Conservation (phyloP, 768 basidiomycete genomes). For the Lyophyllum semitale region DNA sequence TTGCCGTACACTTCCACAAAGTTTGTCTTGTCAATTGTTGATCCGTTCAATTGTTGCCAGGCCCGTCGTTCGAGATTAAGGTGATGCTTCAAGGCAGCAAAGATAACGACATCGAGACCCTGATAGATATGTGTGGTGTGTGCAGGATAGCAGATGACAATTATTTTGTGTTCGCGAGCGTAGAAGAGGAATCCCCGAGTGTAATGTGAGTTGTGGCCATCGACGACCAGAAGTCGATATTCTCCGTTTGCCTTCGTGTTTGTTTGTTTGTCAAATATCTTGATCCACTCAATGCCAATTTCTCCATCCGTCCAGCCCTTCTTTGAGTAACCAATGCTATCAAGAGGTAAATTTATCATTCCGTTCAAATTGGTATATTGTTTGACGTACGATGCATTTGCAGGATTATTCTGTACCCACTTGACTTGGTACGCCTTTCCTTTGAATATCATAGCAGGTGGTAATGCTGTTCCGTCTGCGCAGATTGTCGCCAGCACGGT, state of each 20-base stretch:
- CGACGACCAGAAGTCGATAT: conserved; percentile 34
- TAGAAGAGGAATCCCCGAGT: conserved; percentile 33
- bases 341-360: background rate
- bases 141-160: conserved; percentile 37
- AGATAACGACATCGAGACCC: conserved; percentile 47
- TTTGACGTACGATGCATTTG: conserved; percentile 30
- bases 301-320: conserved; percentile 34
- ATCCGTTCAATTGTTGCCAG: too few relatives aligned
- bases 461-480: conserved; percentile 33
- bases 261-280: conserved; percentile 35
- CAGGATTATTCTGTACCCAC: conserved; percentile 37
- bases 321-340: conserved; percentile 26
- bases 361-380: background rate
- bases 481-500: conserved; percentile 41
- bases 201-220: conserved; percentile 46
- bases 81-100: conserved; percentile 36
- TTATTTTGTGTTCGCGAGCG: conserved; percentile 33
- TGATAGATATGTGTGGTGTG: conserved; percentile 44
- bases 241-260: conserved; percentile 31
- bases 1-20: conserved; percentile 17
- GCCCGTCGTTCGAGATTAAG: conserved; percentile 9
- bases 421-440: conserved; percentile 30
- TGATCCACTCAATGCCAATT: conserved; percentile 23
- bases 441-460: conserved; percentile 38
- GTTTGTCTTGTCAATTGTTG: too few relatives aligned